phyloP scores from a whole-genome alignment of 768 basidiomycete genomes.

The Panaeolus cyanescens region DNA sequence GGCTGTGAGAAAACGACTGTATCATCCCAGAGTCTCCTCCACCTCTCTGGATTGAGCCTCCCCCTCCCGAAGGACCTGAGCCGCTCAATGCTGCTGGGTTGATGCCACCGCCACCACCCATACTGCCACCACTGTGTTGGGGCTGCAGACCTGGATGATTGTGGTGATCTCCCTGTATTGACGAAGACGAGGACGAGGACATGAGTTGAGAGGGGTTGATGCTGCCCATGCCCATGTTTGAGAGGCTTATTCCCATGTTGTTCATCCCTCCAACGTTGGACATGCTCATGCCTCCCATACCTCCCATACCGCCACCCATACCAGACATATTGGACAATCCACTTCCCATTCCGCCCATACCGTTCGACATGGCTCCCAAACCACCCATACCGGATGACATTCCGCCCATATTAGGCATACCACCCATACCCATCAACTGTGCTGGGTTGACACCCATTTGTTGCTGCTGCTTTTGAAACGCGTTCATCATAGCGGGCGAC shows the following conservation, averaged over 20 bases:
- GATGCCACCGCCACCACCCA: constrained; percentile 16
- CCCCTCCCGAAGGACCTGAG: constrained; percentile 7
- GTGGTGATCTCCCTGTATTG: neutral
- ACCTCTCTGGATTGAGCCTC: constrained; percentile 4
- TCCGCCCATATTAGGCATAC: constrained; percentile 6
- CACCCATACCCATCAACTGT: constrained; percentile 3
- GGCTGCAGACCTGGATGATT: neutral
- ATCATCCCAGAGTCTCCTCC: constrained; percentile 1
- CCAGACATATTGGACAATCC: constrained; percentile 9
- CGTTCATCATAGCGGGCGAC: constrained; percentile 34
- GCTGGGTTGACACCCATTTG: constrained; percentile 8
- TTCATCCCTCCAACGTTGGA: neutral
- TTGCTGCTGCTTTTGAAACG: constrained; percentile 28
- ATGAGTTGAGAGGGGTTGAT: constrained; percentile 37
- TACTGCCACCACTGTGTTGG: neutral
- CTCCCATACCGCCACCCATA: constrained; percentile 10
- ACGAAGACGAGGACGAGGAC: constrained; percentile 23
- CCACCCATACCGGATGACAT: constrained; percentile 5
- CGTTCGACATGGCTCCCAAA: constrained; percentile 9
- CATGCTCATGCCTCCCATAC: constrained; percentile 9
- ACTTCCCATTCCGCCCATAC: constrained; percentile 8
- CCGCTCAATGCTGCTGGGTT: constrained; percentile 11
- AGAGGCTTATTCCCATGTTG: constrained; percentile 29
- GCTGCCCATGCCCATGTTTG: constrained; percentile 18
- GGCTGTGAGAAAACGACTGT: constrained; percentile 5